Evolutionary conservation across 73 alveolate genomes (phyloP).

Genomic region (Paramecium primaurelia): DNA sequence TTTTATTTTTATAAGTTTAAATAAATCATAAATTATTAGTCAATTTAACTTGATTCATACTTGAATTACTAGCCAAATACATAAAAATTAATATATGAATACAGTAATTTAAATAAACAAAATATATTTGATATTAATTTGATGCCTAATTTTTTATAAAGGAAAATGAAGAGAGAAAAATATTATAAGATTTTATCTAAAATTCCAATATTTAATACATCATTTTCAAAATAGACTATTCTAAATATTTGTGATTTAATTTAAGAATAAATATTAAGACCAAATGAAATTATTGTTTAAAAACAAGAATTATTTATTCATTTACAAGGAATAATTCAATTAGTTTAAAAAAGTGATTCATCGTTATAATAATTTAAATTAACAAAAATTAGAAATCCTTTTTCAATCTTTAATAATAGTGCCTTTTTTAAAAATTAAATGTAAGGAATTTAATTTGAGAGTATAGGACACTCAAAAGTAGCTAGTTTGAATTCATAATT

Average conservation of each 20-base stretch:
- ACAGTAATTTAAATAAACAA: neutral
- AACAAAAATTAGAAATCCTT: neutral
- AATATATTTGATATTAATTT: neutral
- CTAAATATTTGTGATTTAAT: neutral
- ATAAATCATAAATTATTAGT: neutral
- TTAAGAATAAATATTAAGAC: neutral
- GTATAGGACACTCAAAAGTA: neutral
- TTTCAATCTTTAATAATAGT: neutral
- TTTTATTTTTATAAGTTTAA: neutral
- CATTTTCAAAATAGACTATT: neutral
- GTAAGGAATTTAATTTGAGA: neutral
- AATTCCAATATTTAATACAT: neutral
- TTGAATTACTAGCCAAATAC: neutral
- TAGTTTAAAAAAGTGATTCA: neutral
- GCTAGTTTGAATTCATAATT: neutral
- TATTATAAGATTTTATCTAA: neutral
- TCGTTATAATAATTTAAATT: neutral
- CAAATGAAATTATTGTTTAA: neutral
- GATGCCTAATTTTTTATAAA: neutral
- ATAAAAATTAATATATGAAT: neutral
- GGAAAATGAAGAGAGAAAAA: neutral
- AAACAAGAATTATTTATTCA: neutral
- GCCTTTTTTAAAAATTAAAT: neutral
- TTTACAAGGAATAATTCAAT: neutral
- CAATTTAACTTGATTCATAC: neutral